Evolutionary conservation across 1,139 yeast species (phyloP).

Genomic region (Sugiyamaella grinbergsii): DNA sequence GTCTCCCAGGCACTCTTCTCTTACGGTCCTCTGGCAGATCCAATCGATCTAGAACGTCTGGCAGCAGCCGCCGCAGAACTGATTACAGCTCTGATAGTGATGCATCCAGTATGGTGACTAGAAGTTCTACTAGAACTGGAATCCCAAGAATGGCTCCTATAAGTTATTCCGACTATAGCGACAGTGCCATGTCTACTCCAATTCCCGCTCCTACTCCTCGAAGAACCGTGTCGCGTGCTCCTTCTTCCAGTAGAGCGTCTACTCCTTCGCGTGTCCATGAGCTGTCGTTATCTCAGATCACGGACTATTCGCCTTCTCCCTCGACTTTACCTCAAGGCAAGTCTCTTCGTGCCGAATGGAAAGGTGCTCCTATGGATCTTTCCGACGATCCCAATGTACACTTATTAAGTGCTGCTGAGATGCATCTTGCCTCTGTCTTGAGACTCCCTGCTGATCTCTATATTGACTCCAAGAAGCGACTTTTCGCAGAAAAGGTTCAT

Average conservation of each 20-base stretch:
- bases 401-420: slow-evolving; percentile 88
- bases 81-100: slow-evolving; percentile 14
- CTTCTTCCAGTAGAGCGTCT: slow-evolving; percentile 24
- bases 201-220: slow-evolving; percentile 15
- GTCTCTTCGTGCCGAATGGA: slow-evolving; percentile 91
- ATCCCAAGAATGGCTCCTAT: background rate
- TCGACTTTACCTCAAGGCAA: slow-evolving; percentile 67
- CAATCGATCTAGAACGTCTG: slow-evolving; percentile 12
- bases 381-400: slow-evolving; percentile 69
- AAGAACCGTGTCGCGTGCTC: slow-evolving; percentile 17
- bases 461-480: slow-evolving; percentile 86
- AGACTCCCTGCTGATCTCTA: slow-evolving; percentile 86
- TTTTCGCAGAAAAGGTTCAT: slow-evolving; percentile 84
- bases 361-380: slow-evolving; percentile 95
- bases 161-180: slow-evolving; percentile 10
- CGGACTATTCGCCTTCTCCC: slow-evolving; percentile 77
- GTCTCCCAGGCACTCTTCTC: slow-evolving; percentile 18
- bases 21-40: slow-evolving; percentile 18
- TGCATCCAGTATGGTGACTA: slow-evolving; percentile 15
- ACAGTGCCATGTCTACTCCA: slow-evolving; percentile 11
- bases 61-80: slow-evolving; percentile 15
- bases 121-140: slow-evolving; percentile 7
- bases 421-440: slow-evolving; percentile 81
- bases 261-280: slow-evolving; percentile 43
- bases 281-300: slow-evolving; percentile 43